Base-by-base conservation (phyloP, 140 eudicot species). In the Anethum foeniculum region DNA sequence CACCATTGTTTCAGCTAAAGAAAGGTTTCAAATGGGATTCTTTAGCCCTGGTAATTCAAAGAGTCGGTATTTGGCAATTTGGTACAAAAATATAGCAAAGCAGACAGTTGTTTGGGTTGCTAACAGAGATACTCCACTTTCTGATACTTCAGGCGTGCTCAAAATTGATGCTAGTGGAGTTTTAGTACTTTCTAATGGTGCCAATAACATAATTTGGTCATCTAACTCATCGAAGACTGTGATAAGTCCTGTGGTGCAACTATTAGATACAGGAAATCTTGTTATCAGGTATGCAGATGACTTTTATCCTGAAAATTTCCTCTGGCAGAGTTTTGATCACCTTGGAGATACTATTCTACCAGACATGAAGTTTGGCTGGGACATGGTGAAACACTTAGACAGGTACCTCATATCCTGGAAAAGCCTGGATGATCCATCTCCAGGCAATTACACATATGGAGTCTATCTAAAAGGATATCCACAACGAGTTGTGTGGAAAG, bases 261-360 rank as follows among this genome's bases (percentile, higher is more conserved):
- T 73, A 11, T n/a, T 73, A 41, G 77, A 73, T 73, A 39, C 77
- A 23, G 77, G 77, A 25, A 73, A 73, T 73, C 54, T 73, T 73
- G 77, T 73, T 9, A 41, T 73, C 28, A 73, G 77, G 77, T 41
- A 73, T 73, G 34, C 27, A 21, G 46, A 41, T 41, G 54, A 73
- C 56, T 4, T 2, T 73, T 23, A 73, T 41, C 52, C 52, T 2
- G 54, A 73, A 12, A 43, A 73, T 13, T 73, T 2, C 36, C 54
- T 73, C 7, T 73, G 77, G 77, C 56, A 73, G 19, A 73, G 77
- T 73, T 73, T 73, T 73, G 77, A 73, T 73, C 56, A 73, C 48
- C 77, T 47, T 43, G 77, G 54, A 23, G 77, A 73, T 73, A 73
- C 77, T 43, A 11, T 73, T 41, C 28, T 43, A 23, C 77, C 77